phyloP scores from a whole-genome alignment of 1,284 basidiomycete genomes.

The Amylostereum areolatum region DNA sequence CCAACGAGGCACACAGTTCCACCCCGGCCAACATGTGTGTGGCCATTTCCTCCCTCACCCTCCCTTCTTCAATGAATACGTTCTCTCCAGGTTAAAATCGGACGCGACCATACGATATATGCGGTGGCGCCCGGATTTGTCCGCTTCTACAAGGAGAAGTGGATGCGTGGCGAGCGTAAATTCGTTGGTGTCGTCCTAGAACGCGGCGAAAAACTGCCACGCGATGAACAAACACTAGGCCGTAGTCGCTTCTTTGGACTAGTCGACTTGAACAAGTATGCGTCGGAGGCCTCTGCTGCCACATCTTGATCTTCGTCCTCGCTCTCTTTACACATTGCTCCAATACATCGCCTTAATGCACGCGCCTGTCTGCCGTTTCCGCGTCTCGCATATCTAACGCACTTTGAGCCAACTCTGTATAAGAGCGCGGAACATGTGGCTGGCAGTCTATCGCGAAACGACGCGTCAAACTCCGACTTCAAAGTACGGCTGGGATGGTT shows the following conservation, averaged over 20 bases:
- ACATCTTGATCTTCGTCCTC: conserved; percentile 1
- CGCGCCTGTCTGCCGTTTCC: too few relatives aligned
- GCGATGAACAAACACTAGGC: conserved; percentile 67
- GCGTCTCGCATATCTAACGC: too few relatives aligned
- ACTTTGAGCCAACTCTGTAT: too few relatives aligned
- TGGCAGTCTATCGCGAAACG: too few relatives aligned
- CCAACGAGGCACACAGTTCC: conserved; percentile 85
- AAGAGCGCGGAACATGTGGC: too few relatives aligned
- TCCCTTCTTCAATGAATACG: conserved; percentile 3
- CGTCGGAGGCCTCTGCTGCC: neutral
- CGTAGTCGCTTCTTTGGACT: conserved; percentile 74
- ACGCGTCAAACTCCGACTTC: too few relatives aligned
- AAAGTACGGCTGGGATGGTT: too few relatives aligned
- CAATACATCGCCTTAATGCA: too few relatives aligned
- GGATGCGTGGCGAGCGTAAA: conserved; percentile 64
- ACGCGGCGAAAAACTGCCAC: conserved; percentile 77
- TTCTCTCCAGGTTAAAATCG: conserved; percentile 69
- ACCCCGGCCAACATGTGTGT: conserved; percentile 85
- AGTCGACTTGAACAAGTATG: conserved; percentile 44
- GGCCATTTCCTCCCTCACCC: conserved; percentile 6
- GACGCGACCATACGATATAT: conserved; percentile 89
- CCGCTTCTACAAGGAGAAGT: conserved; percentile 81
- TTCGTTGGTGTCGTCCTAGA: conserved; percentile 80
- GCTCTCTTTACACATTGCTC: neutral
- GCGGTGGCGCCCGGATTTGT: conserved; percentile 86